Percentiles rank a stretch among this genome's conserved stretches.
Evolutionary conservation across 345 rosid genomes (phyloP).

Genomic region (Linum usitatissimum): DNA sequence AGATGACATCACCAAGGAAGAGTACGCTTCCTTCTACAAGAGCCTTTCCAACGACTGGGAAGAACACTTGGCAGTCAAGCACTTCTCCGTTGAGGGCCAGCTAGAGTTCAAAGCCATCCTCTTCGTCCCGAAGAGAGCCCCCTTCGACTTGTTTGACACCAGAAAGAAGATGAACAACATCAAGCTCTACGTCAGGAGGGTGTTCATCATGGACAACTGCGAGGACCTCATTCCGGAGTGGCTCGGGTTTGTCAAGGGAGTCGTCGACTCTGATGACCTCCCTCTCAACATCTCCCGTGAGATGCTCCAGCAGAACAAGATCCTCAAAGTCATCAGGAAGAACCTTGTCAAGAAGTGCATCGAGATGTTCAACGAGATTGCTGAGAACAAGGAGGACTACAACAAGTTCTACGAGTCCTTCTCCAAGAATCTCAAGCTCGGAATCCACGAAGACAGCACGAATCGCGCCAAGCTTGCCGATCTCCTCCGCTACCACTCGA

Average conservation of each 20-base stretch:
- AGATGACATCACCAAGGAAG: slow-evolving; percentile 77
- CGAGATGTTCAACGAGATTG: slow-evolving; percentile 84
- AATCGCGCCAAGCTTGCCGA: slow-evolving; percentile 74
- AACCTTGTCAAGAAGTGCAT: slow-evolving; percentile 83
- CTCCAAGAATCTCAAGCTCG: slow-evolving; percentile 78
- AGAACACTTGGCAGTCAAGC: slow-evolving; percentile 74
- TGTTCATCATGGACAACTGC: slow-evolving; percentile 90
- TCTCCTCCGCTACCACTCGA: slow-evolving; percentile 64
- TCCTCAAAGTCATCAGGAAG: slow-evolving; percentile 86
- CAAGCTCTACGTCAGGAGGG: slow-evolving; percentile 75
- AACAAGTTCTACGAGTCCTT: slow-evolving; percentile 75
- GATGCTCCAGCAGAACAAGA: slow-evolving; percentile 84
- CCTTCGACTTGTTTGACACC: slow-evolving; percentile 79
- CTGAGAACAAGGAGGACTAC: slow-evolving; percentile 82
- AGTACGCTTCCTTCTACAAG: slow-evolving; percentile 80
- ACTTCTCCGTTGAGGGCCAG: slow-evolving; percentile 89
- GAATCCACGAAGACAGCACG: slow-evolving; percentile 82
- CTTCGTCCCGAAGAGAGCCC: slow-evolving; percentile 73
- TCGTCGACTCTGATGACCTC: slow-evolving; percentile 82
- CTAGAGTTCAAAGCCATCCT: slow-evolving; percentile 83
- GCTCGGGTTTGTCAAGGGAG: slow-evolving; percentile 76
- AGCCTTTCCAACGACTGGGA: slow-evolving; percentile 88
- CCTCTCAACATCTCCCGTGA: slow-evolving; percentile 93
- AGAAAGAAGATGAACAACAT: slow-evolving; percentile 80
- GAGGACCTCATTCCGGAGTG: slow-evolving; percentile 80